Conservation (phyloP, 805 yeast species). For the Starmerella tilneyi region DNA sequence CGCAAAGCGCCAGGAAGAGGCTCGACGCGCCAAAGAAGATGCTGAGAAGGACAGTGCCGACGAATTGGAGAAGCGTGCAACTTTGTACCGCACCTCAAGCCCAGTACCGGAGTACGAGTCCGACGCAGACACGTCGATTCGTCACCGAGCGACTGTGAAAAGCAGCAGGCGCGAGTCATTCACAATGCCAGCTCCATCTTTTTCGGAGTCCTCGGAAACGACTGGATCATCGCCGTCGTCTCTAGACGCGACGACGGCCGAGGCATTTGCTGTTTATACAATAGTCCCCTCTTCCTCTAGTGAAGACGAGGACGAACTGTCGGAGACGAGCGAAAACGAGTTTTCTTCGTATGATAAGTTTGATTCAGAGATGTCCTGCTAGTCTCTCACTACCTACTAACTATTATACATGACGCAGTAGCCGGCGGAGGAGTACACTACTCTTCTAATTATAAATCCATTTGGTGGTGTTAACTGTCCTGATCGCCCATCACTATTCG, state of each 20-base stretch:
- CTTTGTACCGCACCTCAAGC: not conserved
- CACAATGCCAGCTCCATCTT: no score
- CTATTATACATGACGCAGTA: no score
- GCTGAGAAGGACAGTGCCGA: not conserved
- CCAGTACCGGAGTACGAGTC: not conserved
- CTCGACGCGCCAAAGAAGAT: not conserved
- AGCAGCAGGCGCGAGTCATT: no score
- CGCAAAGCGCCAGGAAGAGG: not conserved
- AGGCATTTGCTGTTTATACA: not conserved
- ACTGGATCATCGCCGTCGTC: no score
- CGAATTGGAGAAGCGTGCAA: not conserved
- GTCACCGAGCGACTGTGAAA: no score
- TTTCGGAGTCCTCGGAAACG: no score
- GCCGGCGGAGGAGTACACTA: no score
- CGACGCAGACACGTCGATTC: no score
- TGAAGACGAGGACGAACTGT: conserved; percentile 1
- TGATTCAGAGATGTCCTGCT: no score
- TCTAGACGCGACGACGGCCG: not conserved
- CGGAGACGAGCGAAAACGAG: conserved; percentile 4
- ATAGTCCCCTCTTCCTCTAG: not conserved
- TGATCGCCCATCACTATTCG: no score
- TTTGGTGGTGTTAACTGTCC: no score
- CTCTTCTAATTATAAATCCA: no score
- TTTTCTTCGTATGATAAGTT: conserved; percentile 3
- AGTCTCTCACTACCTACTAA: not conserved